Percentiles rank a stretch among this genome's conserved stretches.
phyloP scores from a whole-genome alignment of 495 filamentous ascomycete species.

The Penicillium fimorum region DNA sequence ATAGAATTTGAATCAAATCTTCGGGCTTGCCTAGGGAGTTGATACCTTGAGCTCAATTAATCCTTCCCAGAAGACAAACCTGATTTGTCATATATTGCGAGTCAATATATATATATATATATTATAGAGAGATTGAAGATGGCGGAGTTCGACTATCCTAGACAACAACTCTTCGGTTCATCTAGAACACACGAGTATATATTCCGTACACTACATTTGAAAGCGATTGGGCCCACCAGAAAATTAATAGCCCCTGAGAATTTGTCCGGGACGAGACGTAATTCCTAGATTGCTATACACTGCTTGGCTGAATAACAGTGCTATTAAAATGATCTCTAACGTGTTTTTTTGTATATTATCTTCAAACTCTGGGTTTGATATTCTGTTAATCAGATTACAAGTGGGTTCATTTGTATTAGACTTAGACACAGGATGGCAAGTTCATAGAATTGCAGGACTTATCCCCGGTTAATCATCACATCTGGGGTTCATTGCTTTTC shows the following conservation, averaged over 20 bases:
- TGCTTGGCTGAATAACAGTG: too few relatives aligned
- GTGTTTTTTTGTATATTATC: not conserved
- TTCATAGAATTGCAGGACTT: slow-evolving; percentile 8
- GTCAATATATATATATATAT: not conserved
- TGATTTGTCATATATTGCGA: not conserved
- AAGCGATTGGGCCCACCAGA: not conserved
- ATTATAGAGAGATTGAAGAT: not conserved
- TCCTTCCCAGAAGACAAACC: not conserved
- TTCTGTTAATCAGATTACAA: not conserved
- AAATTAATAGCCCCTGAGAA: not conserved
- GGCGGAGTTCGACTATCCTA: not conserved
- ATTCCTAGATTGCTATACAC: not conserved
- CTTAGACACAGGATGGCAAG: slow-evolving; percentile 7
- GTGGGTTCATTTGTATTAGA: slow-evolving; percentile 5
- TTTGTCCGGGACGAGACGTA: not conserved
- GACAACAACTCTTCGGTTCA: not conserved
- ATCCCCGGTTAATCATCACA: slow-evolving; percentile 22
- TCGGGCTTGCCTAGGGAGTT: not conserved
- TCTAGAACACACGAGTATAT: not conserved
- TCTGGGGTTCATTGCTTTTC: slow-evolving; percentile 22
- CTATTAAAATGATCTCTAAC: too few relatives aligned
- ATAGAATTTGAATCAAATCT: not conserved
- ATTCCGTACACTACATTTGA: not conserved
- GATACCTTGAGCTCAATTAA: not conserved
- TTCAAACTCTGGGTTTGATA: too few relatives aligned